Conservation (phyloP, 768 basidiomycete genomes). For the Wakefieldia striispora region DNA sequence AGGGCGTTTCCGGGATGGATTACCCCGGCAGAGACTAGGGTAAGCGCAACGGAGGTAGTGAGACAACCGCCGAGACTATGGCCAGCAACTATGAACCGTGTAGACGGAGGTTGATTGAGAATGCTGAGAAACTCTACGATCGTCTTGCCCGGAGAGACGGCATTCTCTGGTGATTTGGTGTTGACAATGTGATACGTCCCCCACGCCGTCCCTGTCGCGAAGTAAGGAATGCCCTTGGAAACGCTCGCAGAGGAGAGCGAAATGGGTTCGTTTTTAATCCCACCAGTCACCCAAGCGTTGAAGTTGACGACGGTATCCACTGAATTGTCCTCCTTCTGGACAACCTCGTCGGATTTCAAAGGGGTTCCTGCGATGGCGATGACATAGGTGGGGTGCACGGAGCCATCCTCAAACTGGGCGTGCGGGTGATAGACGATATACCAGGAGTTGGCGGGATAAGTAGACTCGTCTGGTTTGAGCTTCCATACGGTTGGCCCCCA, state of each 20-base stretch:
- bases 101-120: background rate
- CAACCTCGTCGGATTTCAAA: background rate
- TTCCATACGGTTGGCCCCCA: constrained; percentile 19
- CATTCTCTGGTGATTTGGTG: background rate
- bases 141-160: background rate
- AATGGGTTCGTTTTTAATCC: background rate
- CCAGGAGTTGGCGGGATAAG: constrained; percentile 17
- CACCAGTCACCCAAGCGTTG: constrained; percentile 2
- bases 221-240: background rate
- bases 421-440: constrained; percentile 10
- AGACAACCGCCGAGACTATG: constrained; percentile 12
- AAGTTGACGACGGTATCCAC: constrained; percentile 12
- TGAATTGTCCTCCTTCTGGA: constrained; percentile 4
- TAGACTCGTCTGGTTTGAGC: background rate
- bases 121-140: constrained; percentile 5
- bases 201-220: background rate
- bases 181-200: background rate
- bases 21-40: background rate
- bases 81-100: constrained; percentile 5
- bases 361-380: constrained; percentile 15
- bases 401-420: constrained; percentile 13
- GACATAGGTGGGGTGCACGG: constrained; percentile 5
- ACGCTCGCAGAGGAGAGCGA: background rate
- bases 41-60: constrained; percentile 9
- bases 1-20: background rate